These are phyloP conservation scores for Tirmania nivea DNA, from an alignment of 495 filamentous ascomycete genomes.

Conservation along the genomic window DNA sequence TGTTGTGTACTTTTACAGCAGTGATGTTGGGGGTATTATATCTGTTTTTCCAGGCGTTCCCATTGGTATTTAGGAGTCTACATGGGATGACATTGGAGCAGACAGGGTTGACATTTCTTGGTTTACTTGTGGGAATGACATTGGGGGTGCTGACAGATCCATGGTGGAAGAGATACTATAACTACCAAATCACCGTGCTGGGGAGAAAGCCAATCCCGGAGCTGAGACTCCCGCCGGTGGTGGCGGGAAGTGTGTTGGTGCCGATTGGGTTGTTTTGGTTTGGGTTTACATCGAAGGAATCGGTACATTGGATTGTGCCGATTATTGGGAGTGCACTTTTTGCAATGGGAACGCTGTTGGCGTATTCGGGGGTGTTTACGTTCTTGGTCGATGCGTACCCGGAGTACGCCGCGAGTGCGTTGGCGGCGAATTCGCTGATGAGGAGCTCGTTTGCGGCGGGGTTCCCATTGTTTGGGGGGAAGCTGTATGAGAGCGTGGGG, in stretches of 20 bases:
- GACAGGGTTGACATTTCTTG: conserved; percentile 60
- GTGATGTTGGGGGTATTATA: conserved; percentile 76
- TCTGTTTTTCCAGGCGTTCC: conserved; percentile 87
- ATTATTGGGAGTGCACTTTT: conserved; percentile 47
- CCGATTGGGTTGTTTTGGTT: conserved; percentile 55
- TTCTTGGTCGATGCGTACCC: conserved; percentile 92
- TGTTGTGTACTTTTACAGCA: conserved; percentile 63
- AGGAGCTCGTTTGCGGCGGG: conserved; percentile 66
- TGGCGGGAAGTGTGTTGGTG: conserved; percentile 53
- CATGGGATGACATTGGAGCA: conserved; percentile 69
- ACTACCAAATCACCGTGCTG: conserved; percentile 33
- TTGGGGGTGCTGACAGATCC: conserved; percentile 47
- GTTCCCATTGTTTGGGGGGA: conserved; percentile 42
- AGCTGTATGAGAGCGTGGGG: conserved; percentile 42
- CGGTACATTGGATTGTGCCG: conserved; percentile 45
- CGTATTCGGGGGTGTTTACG: conserved; percentile 75
- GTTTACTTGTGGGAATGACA: conserved; percentile 62
- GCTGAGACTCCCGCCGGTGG: conserved; percentile 62
- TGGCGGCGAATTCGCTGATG: conserved; percentile 75
- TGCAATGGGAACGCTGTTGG: conserved; percentile 56
- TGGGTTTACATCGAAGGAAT: conserved; percentile 46
- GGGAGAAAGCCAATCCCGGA: conserved; percentile 50
- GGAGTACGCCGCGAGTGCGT: conserved; percentile 62
- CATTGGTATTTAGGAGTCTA: conserved; percentile 54
- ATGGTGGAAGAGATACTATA: conserved; percentile 50